Conservation (phyloP, 257 asterid species). For the Cordia subcordata region DNA sequence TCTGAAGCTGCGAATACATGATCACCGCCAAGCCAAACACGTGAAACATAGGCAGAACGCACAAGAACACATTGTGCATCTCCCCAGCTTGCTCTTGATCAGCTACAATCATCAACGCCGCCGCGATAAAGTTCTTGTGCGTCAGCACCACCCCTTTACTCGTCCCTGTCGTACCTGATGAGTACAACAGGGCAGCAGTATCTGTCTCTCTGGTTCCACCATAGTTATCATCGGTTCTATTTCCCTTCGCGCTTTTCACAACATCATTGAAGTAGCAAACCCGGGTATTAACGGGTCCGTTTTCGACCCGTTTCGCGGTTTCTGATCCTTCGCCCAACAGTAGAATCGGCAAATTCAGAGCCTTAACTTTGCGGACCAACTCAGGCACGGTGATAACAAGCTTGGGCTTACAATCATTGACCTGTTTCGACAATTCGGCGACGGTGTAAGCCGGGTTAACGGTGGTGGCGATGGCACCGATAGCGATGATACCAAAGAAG, state of each 20-base stretch:
- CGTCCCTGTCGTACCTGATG: conserved; percentile 88
- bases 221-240: conserved; percentile 24
- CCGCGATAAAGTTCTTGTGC: conserved; percentile 70
- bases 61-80: conserved; percentile 41
- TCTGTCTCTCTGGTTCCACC: conserved; percentile 45
- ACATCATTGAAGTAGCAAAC: conserved; percentile 35
- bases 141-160: conserved; percentile 85
- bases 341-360: conserved; percentile 51
- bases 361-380: conserved; percentile 50
- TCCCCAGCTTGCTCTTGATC: conserved; percentile 77
- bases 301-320: not conserved
- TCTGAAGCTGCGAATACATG: conserved; percentile 71
- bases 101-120: conserved; percentile 53
- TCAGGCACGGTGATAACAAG: conserved; percentile 67
- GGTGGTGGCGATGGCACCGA: conserved; percentile 89
- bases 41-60: conserved; percentile 90
- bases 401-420: conserved; percentile 61
- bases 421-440: conserved; percentile 69
- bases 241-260: conserved; percentile 38
- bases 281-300: conserved; percentile 17
- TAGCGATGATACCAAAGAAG: conserved; percentile 51
- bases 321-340: conserved; percentile 46
- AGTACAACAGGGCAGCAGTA: conserved; percentile 72
- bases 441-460: conserved; percentile 68
- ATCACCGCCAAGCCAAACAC: conserved; percentile 79